Base-by-base conservation (phyloP, 441 rosid species). In the Pelargonium fulgidum region DNA sequence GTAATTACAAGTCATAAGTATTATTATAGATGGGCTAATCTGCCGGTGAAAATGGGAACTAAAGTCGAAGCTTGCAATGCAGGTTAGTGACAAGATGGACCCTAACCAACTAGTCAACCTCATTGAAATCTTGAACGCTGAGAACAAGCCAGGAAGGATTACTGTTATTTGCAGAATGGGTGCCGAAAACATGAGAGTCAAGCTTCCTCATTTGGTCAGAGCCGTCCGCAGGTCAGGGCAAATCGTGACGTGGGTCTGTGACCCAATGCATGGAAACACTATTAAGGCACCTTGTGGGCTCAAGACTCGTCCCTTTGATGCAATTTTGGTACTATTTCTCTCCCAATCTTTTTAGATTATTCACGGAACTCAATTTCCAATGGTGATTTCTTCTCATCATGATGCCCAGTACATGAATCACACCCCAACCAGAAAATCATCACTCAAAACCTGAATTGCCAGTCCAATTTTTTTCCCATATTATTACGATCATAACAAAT, bases 61-160 rank as follows among this genome's bases (percentile, higher is more conserved):
- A 13, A 50, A 13, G 19, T 33, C n/a, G 14, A 1, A 65, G 3
- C 5, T 65, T 26, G 2, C 1, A 22, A 20, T 50, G 41, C 69
- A 72, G 75, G 75, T 65, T 14, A 72, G 75, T 52, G 45, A 72
- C 75, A 72, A 72, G 69, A 72, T 72, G 75, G 75, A 72, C 42
- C 75, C 75, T 19, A 58, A 58, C 12, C 70, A 72, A 54, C 64
- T 72, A 22, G 70, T 72, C 26, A 54, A 58, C 14, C 75, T 72
- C 0, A 26, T 72, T 3, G 75, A 65, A 44, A 72, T 72, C 69
- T 13, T 72, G 54, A 72, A 72, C 47, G 24, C 75, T 1, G 24
- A 7, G 39, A 72, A 72, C 69, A 72, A 72, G 65, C 75, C 75
- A 0, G 75, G 75, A 24, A 72, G 75, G 65, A 72, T 72, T 45